phyloP scores from a whole-genome alignment of 768 basidiomycete species.

The Suillus occidentalis region DNA sequence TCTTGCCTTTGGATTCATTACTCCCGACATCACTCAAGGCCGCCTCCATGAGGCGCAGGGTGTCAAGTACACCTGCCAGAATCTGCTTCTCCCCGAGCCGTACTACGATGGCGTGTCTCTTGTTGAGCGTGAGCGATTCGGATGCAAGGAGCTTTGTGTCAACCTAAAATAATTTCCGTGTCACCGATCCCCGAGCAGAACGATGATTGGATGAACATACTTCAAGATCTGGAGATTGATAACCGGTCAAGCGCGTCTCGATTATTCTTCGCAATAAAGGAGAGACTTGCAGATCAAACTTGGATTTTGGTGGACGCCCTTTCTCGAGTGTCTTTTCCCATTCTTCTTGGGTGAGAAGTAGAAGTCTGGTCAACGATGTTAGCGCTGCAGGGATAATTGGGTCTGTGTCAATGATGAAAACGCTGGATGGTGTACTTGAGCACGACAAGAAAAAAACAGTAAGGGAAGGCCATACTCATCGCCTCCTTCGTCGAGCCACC shows the following conservation, averaged over 20 bases:
- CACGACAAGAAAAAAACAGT: neutral
- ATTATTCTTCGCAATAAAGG: conserved; percentile 50
- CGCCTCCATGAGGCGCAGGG: conserved; percentile 10
- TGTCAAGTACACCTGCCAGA: conserved; percentile 35
- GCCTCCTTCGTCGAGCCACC: conserved; percentile 89
- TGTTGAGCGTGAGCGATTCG: conserved; percentile 40
- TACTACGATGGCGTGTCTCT: conserved; percentile 65
- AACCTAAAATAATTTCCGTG: conserved; percentile 36
- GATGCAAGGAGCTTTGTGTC: conserved; percentile 44
- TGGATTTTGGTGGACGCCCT: conserved; percentile 74
- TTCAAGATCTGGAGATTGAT: conserved; percentile 54
- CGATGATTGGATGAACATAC: conserved; percentile 21
- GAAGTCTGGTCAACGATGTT: conserved; percentile 63
- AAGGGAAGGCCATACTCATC: conserved; percentile 67
- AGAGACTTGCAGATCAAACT: conserved; percentile 46
- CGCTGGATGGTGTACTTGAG: conserved; percentile 34
- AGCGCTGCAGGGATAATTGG: conserved; percentile 54
- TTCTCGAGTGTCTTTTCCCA: conserved; percentile 62
- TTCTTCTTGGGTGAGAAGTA: conserved; percentile 54
- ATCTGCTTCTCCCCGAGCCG: conserved; percentile 81
- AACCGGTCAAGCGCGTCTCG: conserved; percentile 49
- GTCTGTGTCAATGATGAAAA: conserved; percentile 55
- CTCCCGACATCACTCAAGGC: conserved; percentile 6
- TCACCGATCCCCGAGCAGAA: neutral
- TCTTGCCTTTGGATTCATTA: neutral